phyloP scores from a whole-genome alignment of 2,329 filamentous ascomycete species.

The Amauroascus niger region DNA sequence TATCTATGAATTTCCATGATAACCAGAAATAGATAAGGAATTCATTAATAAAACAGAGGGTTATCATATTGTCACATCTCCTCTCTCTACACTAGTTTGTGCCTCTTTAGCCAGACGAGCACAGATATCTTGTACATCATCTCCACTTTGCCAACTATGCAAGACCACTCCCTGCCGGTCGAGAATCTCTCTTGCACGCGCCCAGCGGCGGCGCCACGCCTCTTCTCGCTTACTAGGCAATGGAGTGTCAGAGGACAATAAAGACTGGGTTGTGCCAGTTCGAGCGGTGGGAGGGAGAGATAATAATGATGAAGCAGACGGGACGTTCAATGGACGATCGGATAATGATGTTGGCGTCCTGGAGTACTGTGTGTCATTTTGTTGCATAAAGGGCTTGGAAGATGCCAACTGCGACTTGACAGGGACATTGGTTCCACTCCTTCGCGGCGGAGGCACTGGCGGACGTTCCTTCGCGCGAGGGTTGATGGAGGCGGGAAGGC shows the following conservation, averaged over 20 bases:
- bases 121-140: conserved; percentile 38
- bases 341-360: neutral
- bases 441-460: conserved; percentile 19
- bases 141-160: conserved; percentile 39
- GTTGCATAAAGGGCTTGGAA: conserved; percentile 18
- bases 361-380: neutral
- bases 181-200: conserved; percentile 36
- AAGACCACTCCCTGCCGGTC: conserved; percentile 36
- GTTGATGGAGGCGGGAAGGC: conserved; percentile 13
- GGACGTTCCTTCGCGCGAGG: conserved; percentile 21
- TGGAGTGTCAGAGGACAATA: conserved; percentile 9
- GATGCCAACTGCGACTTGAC: conserved; percentile 13
- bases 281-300: conserved; percentile 8
- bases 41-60: too few relatives aligned
- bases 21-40: too few relatives aligned
- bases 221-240: conserved; percentile 40
- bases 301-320: neutral
- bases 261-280: conserved; percentile 7
- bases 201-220: conserved; percentile 42
- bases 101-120: conserved; percentile 36
- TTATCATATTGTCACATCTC: neutral
- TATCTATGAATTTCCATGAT: too few relatives aligned
- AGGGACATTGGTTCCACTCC: conserved; percentile 18
- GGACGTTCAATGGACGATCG: neutral
- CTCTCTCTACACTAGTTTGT: conserved; percentile 8